Evolutionary conservation across 371 early-diverging fungal species (phyloP), one percentile per base, ranked within the genome.

Genomic region (Rhizopus sp.): DNA sequence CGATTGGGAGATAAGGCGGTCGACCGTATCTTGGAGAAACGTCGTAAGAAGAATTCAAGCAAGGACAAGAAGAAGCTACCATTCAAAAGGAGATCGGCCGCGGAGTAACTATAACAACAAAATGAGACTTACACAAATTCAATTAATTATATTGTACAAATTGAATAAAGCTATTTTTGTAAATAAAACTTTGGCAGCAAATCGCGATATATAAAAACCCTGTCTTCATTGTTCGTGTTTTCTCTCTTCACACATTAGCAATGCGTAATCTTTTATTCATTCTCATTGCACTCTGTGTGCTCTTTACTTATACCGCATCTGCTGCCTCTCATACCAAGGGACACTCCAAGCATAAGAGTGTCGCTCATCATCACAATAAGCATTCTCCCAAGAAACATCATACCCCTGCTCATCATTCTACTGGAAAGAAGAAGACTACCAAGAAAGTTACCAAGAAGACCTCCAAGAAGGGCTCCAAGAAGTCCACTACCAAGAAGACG

Each of bases 21-120:
- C 55, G 91, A 94, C 54, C 86, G 85, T 58, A 79, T 88, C 32
- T 69, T 94, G 57, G 95, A 95, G 59, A 92, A 92, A 76, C 84
- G 90, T 64, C 80, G 96, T 63, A 94, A 94, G 84, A 84, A 84
- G 67, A 94, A 95, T 64, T 84, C 93, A 5, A 75, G 86, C 40
- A 93, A 90, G 73, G 93, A 94, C 54, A 77, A 73, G 62, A 70
- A 73, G 50, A 70, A 64, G 50, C 59, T 80, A 16, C 80, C 80
- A 7, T 78, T 75, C 70, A 78, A 71, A 50, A 59, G 76, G 55
- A 55, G 79, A 66, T 66, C 72, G 12, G 60, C 64, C 30, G 59
- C 47, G 12, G 63, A 63, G 30, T 62, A 57, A 48, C 2, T 23
- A 23, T 2, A 23, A 23, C 23, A 23, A 23, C 23, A 23, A 23